Percentiles rank a stretch among this genome's conserved stretches.
Evolutionary conservation across 2,329 filamentous ascomycete genomes (phyloP).

Genomic region (Ophiostoma quercus): DNA sequence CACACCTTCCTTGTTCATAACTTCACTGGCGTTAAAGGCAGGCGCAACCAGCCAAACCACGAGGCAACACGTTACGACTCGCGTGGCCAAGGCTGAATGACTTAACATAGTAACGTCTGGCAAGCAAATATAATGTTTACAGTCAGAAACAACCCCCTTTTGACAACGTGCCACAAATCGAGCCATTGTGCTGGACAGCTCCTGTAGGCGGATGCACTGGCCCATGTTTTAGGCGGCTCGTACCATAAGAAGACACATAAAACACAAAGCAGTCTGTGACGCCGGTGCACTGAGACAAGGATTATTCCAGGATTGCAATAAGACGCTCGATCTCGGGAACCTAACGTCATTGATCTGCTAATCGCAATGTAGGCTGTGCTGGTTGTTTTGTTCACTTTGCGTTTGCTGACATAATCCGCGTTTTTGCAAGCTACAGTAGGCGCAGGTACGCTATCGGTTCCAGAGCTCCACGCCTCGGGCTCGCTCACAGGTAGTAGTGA

Average conservation of each 20-base stretch:
- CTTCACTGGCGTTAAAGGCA: background rate
- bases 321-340: background rate
- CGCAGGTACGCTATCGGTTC: background rate
- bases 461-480: background rate
- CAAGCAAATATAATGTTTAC: background rate
- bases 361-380: background rate
- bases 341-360: background rate
- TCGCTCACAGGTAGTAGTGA: slow-evolving; percentile 4
- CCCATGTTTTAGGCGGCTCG: background rate
- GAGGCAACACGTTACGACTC: no score
- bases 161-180: background rate
- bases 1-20: background rate
- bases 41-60: background rate
- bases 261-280: background rate
- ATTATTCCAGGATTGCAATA: no score
- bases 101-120: background rate
- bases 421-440: background rate
- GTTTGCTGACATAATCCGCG: background rate
- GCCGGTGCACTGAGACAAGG: background rate
- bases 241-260: background rate
- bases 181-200: background rate
- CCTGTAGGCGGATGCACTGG: background rate
- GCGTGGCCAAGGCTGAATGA: background rate
- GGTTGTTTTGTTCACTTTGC: background rate
- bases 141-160: background rate